Evolutionary conservation across 106 monocot genomes (phyloP).

Genomic region (Iris macrosiphon): DNA sequence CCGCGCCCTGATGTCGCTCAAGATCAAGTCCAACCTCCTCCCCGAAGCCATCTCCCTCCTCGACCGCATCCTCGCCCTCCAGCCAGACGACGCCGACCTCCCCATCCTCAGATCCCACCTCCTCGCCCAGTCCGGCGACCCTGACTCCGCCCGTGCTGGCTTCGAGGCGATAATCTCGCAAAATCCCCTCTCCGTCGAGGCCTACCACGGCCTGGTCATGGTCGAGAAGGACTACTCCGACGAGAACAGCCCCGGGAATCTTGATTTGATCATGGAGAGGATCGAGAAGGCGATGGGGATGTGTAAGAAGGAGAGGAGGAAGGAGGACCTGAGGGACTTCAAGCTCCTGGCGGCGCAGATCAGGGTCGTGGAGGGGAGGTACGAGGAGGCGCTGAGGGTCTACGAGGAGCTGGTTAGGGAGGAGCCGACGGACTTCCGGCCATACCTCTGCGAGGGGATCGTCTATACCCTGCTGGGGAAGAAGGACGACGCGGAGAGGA

Average conservation of each 20-base stretch:
- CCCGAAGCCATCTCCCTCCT: constrained; percentile 36
- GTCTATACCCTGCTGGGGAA: constrained; percentile 54
- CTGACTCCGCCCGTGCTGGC: constrained; percentile 30
- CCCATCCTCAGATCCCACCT: constrained; percentile 56
- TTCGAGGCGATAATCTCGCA: constrained; percentile 52
- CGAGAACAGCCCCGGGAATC: not conserved
- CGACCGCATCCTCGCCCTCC: constrained; percentile 44
- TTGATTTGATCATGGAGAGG: constrained; percentile 28
- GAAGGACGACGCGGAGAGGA: constrained; percentile 72
- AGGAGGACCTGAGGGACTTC: constrained; percentile 64
- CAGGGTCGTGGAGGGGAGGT: constrained; percentile 43
- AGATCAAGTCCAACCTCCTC: constrained; percentile 39
- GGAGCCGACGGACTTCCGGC: constrained; percentile 78
- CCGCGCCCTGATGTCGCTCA: constrained; percentile 46
- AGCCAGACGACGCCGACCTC: constrained; percentile 51
- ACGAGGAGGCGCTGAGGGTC: constrained; percentile 48
- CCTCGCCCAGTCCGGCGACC: constrained; percentile 36
- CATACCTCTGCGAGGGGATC: constrained; percentile 78
- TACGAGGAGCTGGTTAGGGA: constrained; percentile 66
- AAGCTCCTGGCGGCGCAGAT: constrained; percentile 70
- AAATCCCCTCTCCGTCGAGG: constrained; percentile 65
- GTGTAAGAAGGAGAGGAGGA: constrained; percentile 54
- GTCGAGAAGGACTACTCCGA: constrained; percentile 5
- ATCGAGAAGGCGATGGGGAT: constrained; percentile 37
- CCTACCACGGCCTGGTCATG: constrained; percentile 82